Evolutionary conservation across 2,329 filamentous ascomycete genomes (phyloP).

Genomic region (Alternaria metachromatica): DNA sequence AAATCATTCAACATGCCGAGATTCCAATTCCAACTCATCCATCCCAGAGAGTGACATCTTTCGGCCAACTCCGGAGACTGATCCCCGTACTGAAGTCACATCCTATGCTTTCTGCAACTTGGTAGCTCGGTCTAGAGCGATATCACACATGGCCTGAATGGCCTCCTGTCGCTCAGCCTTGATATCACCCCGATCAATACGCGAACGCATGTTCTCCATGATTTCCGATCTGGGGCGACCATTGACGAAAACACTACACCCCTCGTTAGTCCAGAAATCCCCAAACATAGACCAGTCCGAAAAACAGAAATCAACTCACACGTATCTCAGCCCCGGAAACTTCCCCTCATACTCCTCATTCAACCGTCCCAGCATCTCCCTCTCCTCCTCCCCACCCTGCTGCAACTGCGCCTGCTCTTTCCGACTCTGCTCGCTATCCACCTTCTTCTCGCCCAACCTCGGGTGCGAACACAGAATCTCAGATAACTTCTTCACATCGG

Average conservation of each 20-base stretch:
- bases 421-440: slow-evolving; percentile 81
- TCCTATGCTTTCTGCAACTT: slow-evolving; percentile 55
- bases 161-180: slow-evolving; percentile 73
- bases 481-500: slow-evolving; percentile 66
- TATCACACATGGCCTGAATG: slow-evolving; percentile 89
- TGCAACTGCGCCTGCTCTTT: slow-evolving; percentile 82
- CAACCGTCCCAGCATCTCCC: slow-evolving; percentile 63
- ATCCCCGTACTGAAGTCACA: neutral
- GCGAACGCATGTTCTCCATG: slow-evolving; percentile 79
- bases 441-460: slow-evolving; percentile 78
- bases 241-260: slow-evolving; percentile 76
- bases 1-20: neutral
- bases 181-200: slow-evolving; percentile 74
- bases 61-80: neutral
- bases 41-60: neutral
- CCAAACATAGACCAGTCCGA: neutral
- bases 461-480: slow-evolving; percentile 82
- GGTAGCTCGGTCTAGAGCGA: slow-evolving; percentile 77
- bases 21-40: neutral
- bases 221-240: slow-evolving; percentile 75
- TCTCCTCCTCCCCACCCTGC: slow-evolving; percentile 58
- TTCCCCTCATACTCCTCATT: slow-evolving; percentile 80
- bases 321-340: slow-evolving; percentile 85
- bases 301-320: slow-evolving; percentile 54
- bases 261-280: neutral